Evolutionary conservation across 441 rosid genomes (phyloP), one percentile per base, ranked within the genome.

Genomic region (Rhodomyrtus psidioides): DNA sequence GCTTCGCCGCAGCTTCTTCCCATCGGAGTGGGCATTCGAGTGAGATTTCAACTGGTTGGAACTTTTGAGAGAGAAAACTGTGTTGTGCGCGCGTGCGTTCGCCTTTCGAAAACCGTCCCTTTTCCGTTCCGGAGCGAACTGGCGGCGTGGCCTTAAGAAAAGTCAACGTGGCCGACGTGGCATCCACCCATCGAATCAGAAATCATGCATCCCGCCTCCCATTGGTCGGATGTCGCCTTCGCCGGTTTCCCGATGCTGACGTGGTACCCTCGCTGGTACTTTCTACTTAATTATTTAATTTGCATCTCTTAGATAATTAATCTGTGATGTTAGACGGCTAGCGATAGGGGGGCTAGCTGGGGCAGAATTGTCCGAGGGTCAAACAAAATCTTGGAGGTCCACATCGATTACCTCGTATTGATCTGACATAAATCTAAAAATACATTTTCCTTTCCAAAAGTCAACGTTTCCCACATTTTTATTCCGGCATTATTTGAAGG

Each of bases 391-490:
- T 39, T 19, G 15, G 9, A 21, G 10, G 79, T 21, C 49, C 12
- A 10, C 39, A 6, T 21, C 79, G 21, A 39, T 39, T 10, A 2
- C 14, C n/a, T 39, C n/a, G 1, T 1, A 1, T 21, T 9, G 2
- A 70, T 70, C 1, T 19, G 79, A 21, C 5, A 1, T 0, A 0
- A 3, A 34, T 5, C 8, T 3, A 2, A 65, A 5, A 2, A 1
- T 17, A 16, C 2, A 2, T 0, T 70, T 70, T 70, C 23, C 0
- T 39, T 70, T 70, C 0, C n/a, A 6, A 39, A 21, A 21, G 79
- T 21, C 49, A 70, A 70, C 12, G 16, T 21, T 19, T 70, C 0
- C n/a, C n/a, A 6, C 1, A 21, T 21, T 10, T 39, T 70, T 21
- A 1, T 5, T 70, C 6, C 6, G 9, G 0, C n/a, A 19, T 70